Evolutionary conservation across 768 basidiomycete species (phyloP).

Genomic region (Tulasnella sp.): DNA sequence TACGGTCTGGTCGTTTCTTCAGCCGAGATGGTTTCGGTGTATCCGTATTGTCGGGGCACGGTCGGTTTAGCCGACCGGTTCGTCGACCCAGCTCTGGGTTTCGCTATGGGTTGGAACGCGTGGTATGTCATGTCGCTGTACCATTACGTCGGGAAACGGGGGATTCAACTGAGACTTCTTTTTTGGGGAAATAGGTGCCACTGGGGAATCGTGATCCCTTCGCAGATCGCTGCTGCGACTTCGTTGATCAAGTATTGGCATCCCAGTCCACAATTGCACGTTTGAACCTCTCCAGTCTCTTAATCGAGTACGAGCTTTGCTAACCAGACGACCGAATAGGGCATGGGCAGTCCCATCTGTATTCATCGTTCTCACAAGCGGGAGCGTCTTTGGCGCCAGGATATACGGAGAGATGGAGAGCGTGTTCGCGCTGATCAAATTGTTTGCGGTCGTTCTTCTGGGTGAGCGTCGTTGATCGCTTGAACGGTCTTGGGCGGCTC

Average conservation of each 20-base stretch:
- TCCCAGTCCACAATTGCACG: constrained; percentile 5
- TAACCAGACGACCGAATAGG: not conserved
- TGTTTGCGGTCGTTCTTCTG: not conserved
- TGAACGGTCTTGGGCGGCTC: too few relatives aligned
- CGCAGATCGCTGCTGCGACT: constrained; percentile 14
- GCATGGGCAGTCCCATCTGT: not conserved
- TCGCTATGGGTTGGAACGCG: constrained; percentile 28
- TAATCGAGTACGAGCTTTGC: not conserved
- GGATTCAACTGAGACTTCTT: not conserved
- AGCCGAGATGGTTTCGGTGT: constrained; percentile 19
- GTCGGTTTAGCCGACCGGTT: constrained; percentile 20
- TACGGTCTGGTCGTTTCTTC: constrained; percentile 20
- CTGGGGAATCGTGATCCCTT: constrained; percentile 20
- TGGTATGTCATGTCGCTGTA: constrained; percentile 3
- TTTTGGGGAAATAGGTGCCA: not conserved
- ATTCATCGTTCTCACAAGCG: constrained; percentile 6
- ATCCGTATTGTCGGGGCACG: constrained; percentile 19
- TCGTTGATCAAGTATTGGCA: constrained; percentile 21
- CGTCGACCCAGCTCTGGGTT: constrained; percentile 22
- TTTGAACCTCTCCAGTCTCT: not conserved
- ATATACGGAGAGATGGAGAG: constrained; percentile 16
- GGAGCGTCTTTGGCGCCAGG: constrained; percentile 5
- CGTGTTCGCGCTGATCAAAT: constrained; percentile 7
- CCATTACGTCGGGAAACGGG: too few relatives aligned
- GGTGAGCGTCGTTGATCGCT: not conserved